phyloP scores from a whole-genome alignment of 2,329 filamentous ascomycete species.

The Westerdykella sp. region DNA sequence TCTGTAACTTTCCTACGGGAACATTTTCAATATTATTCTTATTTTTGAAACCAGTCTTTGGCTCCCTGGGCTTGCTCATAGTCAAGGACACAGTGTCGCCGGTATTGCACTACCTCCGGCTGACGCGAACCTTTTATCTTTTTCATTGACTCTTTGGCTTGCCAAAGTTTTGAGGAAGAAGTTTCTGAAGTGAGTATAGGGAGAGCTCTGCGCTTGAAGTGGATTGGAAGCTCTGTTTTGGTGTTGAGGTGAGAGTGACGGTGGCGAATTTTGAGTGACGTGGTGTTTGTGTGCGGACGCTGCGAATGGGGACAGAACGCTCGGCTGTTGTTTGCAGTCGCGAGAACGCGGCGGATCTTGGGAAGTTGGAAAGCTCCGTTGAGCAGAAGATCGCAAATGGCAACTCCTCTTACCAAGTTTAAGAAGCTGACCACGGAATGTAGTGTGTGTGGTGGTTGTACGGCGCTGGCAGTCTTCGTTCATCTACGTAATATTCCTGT shows the following conservation, averaged over 20 bases:
- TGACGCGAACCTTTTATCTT: constrained; percentile 51
- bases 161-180: constrained; percentile 23
- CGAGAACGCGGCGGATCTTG: too few species aligned
- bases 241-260: background rate
- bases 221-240: background rate
- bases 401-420: too few species aligned
- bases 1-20: constrained; percentile 73
- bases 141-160: constrained; percentile 18
- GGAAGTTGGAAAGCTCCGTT: too few species aligned
- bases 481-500: too few species aligned
- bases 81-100: constrained; percentile 59
- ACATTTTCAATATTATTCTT: constrained; percentile 65
- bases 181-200: background rate
- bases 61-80: constrained; percentile 68
- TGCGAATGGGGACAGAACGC: background rate
- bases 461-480: too few species aligned
- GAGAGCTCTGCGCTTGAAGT: too few species aligned
- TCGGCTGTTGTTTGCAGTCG: too few species aligned
- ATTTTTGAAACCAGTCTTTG: constrained; percentile 56
- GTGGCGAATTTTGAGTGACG: background rate
- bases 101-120: constrained; percentile 69
- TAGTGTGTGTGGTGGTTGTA: too few species aligned
- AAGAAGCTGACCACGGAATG: too few species aligned
- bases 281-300: background rate
- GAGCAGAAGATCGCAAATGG: too few species aligned